Base-by-base conservation (phyloP, 495 filamentous ascomycete species). In the Hypoxylon trugodes region DNA sequence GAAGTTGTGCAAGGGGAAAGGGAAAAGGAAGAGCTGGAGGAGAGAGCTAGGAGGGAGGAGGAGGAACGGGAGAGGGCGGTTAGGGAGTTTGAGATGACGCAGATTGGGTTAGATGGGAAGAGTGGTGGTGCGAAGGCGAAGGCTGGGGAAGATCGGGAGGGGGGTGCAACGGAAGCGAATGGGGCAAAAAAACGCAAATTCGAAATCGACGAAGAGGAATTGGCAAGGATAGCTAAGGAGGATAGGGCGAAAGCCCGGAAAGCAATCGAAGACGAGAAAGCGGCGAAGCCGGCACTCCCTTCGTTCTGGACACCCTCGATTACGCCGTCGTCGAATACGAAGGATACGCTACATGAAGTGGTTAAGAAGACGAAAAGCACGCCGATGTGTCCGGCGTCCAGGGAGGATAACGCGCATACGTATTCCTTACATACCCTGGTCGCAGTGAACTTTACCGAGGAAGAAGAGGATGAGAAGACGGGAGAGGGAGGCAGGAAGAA, bases 271-370 rank as follows among this genome's bases (percentile, higher is more conserved):
- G 85, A 85, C 40, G 91, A 96, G 69, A 93, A 93, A 82, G 83
- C 86, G 0, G 82, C 84, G 0, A 90, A 90, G 69, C 87, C 86
- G 0, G 87, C 84, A n/a, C 76, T 97, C 0, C 91, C 92, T 0
- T 95, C 93, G 2, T 98, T 98, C 78, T 98, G 95, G 95, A 88
- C 96, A 0, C 94, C 95, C 0, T 89, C 90, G 1, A 79, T 96
- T 25, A 95, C 91, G 0, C 92, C 94, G 0, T 81, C 84, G 0
- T 78, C 79, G 1, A 81, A 82, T 56, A 76, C 71, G 32, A 77
- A 73, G 50, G 77, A 78, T 25, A 61, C 72, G n/a, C 72, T 84
- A 6, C 81, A 84, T 61, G 77, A 81, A 5, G 80, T 89, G 61
- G 81, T 81, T 18, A 90, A 87, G 70, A 80, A 86, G 28, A 69